Evolutionary conservation across 345 rosid species (phyloP), one percentile per base, ranked within the genome.

Genomic region (Geranium rotundifolium): DNA sequence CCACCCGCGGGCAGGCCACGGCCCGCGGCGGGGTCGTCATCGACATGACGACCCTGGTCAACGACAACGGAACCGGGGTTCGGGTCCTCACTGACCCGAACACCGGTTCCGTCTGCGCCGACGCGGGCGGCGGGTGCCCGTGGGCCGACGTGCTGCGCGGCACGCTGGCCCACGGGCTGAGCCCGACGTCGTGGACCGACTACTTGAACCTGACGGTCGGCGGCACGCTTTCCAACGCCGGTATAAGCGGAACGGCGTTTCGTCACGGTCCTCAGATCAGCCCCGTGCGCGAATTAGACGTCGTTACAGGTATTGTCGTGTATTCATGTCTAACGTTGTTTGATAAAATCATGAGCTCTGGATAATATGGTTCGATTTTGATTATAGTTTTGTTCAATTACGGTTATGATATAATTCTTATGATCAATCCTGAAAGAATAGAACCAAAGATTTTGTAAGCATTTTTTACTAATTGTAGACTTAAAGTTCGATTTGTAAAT

Each of bases 211-310:
- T 93, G 16, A 90, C 81, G 27, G 90, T 90, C 1, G 99, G 97
- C 3, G 99, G 99, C 29, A 93, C 99, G 4, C 88, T 93, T 29
- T 88, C 97, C 10, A 90, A 93, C 58, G 97, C 89, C 6, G 99
- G 99, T 64, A 93, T 93, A 15, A 78, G 99, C 13, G 99, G 99
- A 17, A 90, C 84, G 52, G 77, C 78, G 12, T 93, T 90, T 72
- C 84, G 88, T 10, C 77, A 74, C 17, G 97, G 99, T 39, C 99
- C 99, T 29, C 99, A 90, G 74, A 93, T 93, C 76, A 86, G 86
- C 80, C 90, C 88, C 41, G 97, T 90, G 39, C 74, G 68, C 34
- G 90, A 90, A 75, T 16, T 93, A 65, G 97, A 93, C 70, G 96
- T 93, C 59, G 64, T 90, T 17, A 93, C 95, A 8, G 99, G 99